These are phyloP conservation scores for Boletus rubropictus DNA, from an alignment of 768 basidiomycete genomes.

Conservation along the genomic window DNA sequence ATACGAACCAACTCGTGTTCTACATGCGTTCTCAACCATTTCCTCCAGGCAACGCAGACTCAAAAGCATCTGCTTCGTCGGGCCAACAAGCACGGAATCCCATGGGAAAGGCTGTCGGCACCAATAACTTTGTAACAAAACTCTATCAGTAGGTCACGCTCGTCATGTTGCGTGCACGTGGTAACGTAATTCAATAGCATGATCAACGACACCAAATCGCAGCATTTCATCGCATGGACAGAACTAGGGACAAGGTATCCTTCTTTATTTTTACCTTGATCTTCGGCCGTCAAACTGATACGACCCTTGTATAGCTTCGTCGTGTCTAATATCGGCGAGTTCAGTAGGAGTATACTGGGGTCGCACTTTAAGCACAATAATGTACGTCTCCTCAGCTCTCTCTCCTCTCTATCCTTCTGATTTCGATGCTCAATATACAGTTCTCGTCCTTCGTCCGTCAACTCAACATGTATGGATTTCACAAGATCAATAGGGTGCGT, in stretches of 20 bases:
- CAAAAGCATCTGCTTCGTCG: conserved; percentile 16
- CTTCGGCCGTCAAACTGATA: background rate
- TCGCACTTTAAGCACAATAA: conserved; percentile 91
- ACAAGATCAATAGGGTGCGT: conserved; percentile 84
- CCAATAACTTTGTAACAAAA: conserved; percentile 85
- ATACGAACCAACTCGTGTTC: background rate
- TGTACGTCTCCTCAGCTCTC: conserved; percentile 40
- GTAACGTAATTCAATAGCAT: conserved; percentile 44
- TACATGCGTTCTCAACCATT: background rate
- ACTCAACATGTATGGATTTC: conserved; percentile 94
- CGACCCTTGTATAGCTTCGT: conserved; percentile 48
- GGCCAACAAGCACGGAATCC: conserved; percentile 43
- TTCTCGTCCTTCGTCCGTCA: conserved; percentile 94
- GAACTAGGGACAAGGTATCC: conserved; percentile 63
- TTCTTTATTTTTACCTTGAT: background rate
- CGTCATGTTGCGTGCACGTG: background rate
- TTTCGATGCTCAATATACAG: conserved; percentile 33
- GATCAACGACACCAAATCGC: conserved; percentile 79
- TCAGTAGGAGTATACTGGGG: conserved; percentile 77
- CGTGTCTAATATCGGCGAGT: conserved; percentile 81
- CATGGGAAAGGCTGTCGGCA: conserved; percentile 59
- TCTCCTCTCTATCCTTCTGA: background rate
- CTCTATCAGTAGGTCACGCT: conserved; percentile 66
- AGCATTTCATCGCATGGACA: conserved; percentile 79
- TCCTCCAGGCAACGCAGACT: conserved; percentile 5